A percentile compares a stretch with the other conserved stretches of the same genome.
Conservation (phyloP, 225 moss, liverwort and hornwort genomes). For the Ulota crispa region DNA sequence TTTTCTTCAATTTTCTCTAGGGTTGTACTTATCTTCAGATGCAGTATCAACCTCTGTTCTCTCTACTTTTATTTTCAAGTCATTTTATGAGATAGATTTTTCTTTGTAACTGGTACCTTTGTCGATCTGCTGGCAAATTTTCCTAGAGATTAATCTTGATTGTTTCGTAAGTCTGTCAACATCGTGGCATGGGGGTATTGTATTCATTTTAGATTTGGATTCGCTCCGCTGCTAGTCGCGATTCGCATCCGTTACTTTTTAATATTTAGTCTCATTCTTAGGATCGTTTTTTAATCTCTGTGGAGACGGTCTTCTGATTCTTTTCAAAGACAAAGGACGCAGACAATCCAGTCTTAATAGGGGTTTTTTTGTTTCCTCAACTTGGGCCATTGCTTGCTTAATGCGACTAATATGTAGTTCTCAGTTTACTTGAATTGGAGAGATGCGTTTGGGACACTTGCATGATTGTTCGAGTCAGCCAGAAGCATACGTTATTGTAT, state of each 20-base stretch:
- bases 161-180: background rate
- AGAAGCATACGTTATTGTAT: background rate
- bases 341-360: background rate
- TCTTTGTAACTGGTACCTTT: background rate
- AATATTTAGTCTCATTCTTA: background rate
- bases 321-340: background rate
- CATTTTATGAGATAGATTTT: background rate
- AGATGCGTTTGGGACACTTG: background rate
- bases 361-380: background rate
- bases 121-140: constrained; percentile 8
- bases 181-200: background rate
- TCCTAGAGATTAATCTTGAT: constrained; percentile 8
- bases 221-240: background rate
- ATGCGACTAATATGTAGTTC: background rate
- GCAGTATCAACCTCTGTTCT: background rate
- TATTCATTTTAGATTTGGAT: constrained; percentile 1
- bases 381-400: constrained; percentile 12
- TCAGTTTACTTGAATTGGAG: constrained; percentile 1
- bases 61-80: constrained; percentile 1
- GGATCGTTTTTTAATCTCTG: background rate
- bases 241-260: background rate
- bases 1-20: background rate
- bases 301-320: background rate
- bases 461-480: background rate
- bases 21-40: constrained; percentile 2